These are phyloP conservation scores for Erysimum pusillum DNA, from an alignment of 441 rosid species.

Conservation along the genomic window DNA sequence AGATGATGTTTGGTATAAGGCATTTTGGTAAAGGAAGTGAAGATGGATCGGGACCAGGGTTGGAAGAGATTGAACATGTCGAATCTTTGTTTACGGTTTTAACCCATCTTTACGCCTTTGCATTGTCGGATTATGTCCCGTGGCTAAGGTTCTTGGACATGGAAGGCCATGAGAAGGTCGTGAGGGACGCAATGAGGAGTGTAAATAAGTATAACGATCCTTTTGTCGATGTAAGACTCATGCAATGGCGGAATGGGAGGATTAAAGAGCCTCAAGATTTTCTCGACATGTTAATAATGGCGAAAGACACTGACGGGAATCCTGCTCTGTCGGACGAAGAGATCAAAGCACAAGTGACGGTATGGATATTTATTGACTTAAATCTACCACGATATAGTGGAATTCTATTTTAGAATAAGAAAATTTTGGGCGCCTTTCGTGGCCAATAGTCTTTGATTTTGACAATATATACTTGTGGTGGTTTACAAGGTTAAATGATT, in stretches of 20 bases:
- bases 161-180: constrained; percentile 63
- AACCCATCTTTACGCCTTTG: constrained; percentile 52
- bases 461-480: background rate
- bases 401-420: background rate
- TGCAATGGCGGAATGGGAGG: constrained; percentile 48
- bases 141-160: constrained; percentile 57
- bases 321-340: constrained; percentile 54
- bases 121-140: constrained; percentile 66
- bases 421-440: background rate
- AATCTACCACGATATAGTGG: background rate
- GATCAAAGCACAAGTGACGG: constrained; percentile 60
- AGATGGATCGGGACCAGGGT: constrained; percentile 58
- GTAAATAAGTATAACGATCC: constrained; percentile 61
- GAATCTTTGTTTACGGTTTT: constrained; percentile 54
- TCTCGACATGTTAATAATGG: constrained; percentile 56
- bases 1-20: constrained; percentile 54
- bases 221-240: constrained; percentile 58
- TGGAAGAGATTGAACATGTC: constrained; percentile 59
- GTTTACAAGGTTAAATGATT: too few relatives aligned
- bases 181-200: constrained; percentile 37
- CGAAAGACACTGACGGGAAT: constrained; percentile 51
- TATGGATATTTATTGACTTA: constrained; percentile 29
- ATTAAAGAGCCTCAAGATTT: constrained; percentile 50
- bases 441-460: background rate
- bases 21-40: constrained; percentile 56